Percentiles rank a stretch among this genome's conserved stretches.
phyloP scores from a whole-genome alignment of 2,329 filamentous ascomycete genomes.

The Epichloe sibirici region DNA sequence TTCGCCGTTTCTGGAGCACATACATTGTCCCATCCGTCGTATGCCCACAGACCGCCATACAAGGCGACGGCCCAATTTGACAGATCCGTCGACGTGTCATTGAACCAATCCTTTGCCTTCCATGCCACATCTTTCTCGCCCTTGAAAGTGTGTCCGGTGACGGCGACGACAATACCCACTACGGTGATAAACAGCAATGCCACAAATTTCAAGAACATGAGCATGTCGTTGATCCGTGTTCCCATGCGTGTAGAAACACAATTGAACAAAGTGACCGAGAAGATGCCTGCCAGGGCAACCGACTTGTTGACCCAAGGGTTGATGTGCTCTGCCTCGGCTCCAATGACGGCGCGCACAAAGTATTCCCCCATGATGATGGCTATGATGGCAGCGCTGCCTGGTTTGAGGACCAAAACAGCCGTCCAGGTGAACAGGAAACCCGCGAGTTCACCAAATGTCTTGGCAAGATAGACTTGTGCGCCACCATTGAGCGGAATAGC shows the following conservation, averaged over 20 bases:
- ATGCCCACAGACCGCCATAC: conserved; percentile 94
- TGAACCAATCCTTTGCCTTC: conserved; percentile 83
- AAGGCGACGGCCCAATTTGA: conserved; percentile 88
- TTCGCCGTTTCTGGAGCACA: conserved; percentile 21
- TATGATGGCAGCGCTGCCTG: conserved; percentile 86
- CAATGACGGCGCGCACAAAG: conserved; percentile 74
- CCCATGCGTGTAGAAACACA: conserved; percentile 83
- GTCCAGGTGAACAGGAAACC: conserved; percentile 97
- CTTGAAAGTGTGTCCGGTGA: conserved; percentile 69
- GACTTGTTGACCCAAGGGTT: conserved; percentile 84
- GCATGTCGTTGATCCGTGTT: conserved; percentile 75
- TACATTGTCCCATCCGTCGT: conserved; percentile 98
- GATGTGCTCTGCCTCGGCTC: conserved; percentile 69
- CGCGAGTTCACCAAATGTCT: conserved; percentile 87
- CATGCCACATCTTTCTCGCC: conserved; percentile 70
- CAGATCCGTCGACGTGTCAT: conserved; percentile 65
- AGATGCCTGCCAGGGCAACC: conserved; percentile 66
- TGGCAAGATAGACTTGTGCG: conserved; percentile 83
- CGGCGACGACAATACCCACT: conserved; percentile 77
- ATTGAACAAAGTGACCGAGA: conserved; percentile 72
- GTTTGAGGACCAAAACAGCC: conserved; percentile 86
- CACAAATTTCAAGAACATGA: conserved; percentile 96
- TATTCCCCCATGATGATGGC: conserved; percentile 98
- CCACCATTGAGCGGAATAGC: conserved; percentile 94
- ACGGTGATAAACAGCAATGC: conserved; percentile 78